A percentile compares a stretch with the other conserved stretches of the same genome.
Conservation (phyloP, 2,329 filamentous ascomycete species). For the Drechslerella coelobrocha region DNA sequence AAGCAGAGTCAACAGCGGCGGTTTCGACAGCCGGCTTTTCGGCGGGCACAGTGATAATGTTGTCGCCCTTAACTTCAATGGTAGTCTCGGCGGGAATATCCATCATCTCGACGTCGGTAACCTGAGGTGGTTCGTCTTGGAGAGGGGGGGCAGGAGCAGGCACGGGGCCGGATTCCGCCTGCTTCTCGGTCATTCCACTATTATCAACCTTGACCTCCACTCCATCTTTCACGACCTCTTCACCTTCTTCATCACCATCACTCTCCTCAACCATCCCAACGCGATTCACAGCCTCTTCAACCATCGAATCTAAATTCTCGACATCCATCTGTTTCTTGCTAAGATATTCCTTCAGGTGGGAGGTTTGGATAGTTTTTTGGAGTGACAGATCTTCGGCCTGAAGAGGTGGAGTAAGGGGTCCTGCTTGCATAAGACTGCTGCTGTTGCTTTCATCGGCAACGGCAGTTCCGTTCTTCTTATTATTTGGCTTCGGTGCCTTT, state of each 20-base stretch:
- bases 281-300: constrained; percentile 53
- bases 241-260: constrained; percentile 49
- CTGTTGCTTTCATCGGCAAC: neutral
- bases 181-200: constrained; percentile 15
- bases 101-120: constrained; percentile 29
- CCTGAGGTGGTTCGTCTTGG: neutral
- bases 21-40: constrained; percentile 3
- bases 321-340: constrained; percentile 53
- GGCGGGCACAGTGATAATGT: neutral
- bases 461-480: constrained; percentile 20
- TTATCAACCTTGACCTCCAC: neutral
- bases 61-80: neutral
- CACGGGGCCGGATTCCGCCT: neutral
- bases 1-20: constrained; percentile 8
- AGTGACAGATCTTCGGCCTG: constrained; percentile 48
- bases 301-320: constrained; percentile 52
- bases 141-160: neutral
- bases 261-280: constrained; percentile 52
- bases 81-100: constrained; percentile 22
- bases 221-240: constrained; percentile 7
- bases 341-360: constrained; percentile 53
- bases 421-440: constrained; percentile 23
- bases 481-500: constrained; percentile 17
- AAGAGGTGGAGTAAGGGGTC: constrained; percentile 52
- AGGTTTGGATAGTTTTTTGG: constrained; percentile 51